phyloP scores from a whole-genome alignment of 805 yeast species.

The Blastobotrys parvus region DNA sequence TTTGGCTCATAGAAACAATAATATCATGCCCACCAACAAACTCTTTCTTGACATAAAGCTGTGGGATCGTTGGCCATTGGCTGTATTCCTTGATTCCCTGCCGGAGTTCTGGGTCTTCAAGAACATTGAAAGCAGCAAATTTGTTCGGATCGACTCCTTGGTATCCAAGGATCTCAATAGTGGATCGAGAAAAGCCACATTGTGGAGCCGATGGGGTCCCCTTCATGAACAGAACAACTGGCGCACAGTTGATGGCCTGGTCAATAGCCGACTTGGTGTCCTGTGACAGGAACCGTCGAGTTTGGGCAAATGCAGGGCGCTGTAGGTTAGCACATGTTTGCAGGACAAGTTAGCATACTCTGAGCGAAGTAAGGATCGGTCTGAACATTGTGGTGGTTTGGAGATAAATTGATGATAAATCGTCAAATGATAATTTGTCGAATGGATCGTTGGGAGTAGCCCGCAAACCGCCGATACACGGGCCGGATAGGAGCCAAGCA shows the following conservation, averaged over 20 bases:
- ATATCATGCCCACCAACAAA: slow-evolving; percentile 98
- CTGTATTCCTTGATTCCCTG: slow-evolving; percentile 92
- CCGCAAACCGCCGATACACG: too few relatives aligned
- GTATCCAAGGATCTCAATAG: slow-evolving; percentile 87
- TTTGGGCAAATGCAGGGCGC: neutral
- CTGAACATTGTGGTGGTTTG: too few relatives aligned
- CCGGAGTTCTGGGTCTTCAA: slow-evolving; percentile 90
- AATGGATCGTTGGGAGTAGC: too few relatives aligned
- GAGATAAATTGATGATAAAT: too few relatives aligned
- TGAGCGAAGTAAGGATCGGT: too few relatives aligned
- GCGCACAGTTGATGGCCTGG: slow-evolving; percentile 77
- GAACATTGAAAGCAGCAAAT: slow-evolving; percentile 94
- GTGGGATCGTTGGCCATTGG: slow-evolving; percentile 99
- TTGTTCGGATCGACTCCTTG: slow-evolving; percentile 95
- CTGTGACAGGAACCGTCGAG: slow-evolving; percentile 50
- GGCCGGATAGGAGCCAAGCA: too few relatives aligned
- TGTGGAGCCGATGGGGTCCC: slow-evolving; percentile 98
- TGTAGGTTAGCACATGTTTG: too few relatives aligned
- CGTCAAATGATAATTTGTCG: too few relatives aligned
- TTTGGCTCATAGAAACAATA: slow-evolving; percentile 72
- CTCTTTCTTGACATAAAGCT: slow-evolving; percentile 77
- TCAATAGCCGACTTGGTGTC: slow-evolving; percentile 82
- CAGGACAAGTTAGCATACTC: too few relatives aligned
- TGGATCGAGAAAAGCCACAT: slow-evolving; percentile 95
- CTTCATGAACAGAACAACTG: slow-evolving; percentile 95